A percentile compares a stretch with the other conserved stretches of the same genome.
These are phyloP conservation scores for Phytophthora podocarpi DNA, from an alignment of 352 stramenopile species.

Conservation along the genomic window DNA sequence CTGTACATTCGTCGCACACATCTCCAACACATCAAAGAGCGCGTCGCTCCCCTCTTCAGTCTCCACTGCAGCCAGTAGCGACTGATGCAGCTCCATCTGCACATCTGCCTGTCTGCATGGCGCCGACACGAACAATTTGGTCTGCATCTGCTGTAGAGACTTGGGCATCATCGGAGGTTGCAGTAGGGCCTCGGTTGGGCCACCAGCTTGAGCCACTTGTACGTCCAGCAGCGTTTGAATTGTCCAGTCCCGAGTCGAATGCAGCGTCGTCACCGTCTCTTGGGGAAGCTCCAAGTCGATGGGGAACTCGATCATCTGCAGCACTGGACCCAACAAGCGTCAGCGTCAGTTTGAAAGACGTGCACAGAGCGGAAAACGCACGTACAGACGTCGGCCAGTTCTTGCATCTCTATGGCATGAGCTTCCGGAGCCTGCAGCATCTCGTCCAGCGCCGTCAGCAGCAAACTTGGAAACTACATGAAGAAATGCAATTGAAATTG, in stretches of 20 bases:
- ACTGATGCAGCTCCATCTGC: constrained; percentile 38
- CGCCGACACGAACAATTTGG: constrained; percentile 38
- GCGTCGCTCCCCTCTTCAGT: constrained; percentile 9
- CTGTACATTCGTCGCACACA: constrained; percentile 23
- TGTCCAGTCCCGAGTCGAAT: constrained; percentile 37
- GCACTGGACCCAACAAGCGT: constrained; percentile 25
- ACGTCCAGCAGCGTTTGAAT: constrained; percentile 46
- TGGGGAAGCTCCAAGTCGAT: constrained; percentile 21
- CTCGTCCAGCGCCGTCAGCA: constrained; percentile 30
- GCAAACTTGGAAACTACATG: constrained; percentile 27
- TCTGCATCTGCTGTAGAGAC: constrained; percentile 44
- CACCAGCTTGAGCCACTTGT: neutral
- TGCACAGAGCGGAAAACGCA: neutral
- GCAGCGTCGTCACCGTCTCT: constrained; percentile 26
- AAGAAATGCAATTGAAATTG: neutral
- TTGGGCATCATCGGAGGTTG: constrained; percentile 6
- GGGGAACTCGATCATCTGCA: constrained; percentile 50
- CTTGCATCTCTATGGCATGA: constrained; percentile 31
- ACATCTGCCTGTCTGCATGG: constrained; percentile 23
- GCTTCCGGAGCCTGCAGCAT: constrained; percentile 21
- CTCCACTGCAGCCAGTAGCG: constrained; percentile 24
- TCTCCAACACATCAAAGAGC: constrained; percentile 35
- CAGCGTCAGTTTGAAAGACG: neutral
- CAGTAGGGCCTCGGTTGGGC: neutral
- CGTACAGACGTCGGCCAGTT: constrained; percentile 39